Base-by-base conservation (phyloP, 441 rosid species). In the Breynia disticha region DNA sequence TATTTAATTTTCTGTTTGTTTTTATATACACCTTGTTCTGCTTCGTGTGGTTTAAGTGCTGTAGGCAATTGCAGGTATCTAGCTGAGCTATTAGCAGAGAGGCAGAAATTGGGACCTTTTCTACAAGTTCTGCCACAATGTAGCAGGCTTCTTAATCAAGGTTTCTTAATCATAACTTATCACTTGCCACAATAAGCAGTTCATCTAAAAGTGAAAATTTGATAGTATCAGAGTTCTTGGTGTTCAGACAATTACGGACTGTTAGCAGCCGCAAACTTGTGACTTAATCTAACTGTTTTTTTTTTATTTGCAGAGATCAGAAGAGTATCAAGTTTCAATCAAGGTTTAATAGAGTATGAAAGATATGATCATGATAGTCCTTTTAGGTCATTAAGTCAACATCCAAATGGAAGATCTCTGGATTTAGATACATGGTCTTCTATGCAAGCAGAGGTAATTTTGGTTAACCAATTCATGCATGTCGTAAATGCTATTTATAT, bases 71-170 rank as follows among this genome's bases (percentile, higher is more conserved):
- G 67, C 84, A 85, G 95, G 59, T 82, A 81, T 71, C 65, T 81
- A 78, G 74, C 85, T 54, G 98, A 93, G 56, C 66, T 93, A 60
- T 62, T 88, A 61, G 87, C 79, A n/a, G 98, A 93, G 83, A 81
- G 78, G 76, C 90, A 86, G 61, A 88, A 79, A 64, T 59, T 88
- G 74, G 85, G 64, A 48, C 97, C 96, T 6, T 88, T 93, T 69
- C 45, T 80, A 61, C 98, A 81, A 65, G 75, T 84, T 54, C 65
- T 93, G 57, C 96, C 97, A 1, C 63, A 73, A 50, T 86, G 87
- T 61, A 67, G 75, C 72, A 70, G 96, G 76, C 97, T 93, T 54
- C 72, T 93, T 55, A 74, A 75, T 68, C 95, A 83, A 86, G 95
- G 95, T 86, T 47, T 24, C 28, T 59, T 46, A 55, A 59, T 59